Conservation (phyloP, 495 filamentous ascomycete species). For the Penicillium coprophilum region DNA sequence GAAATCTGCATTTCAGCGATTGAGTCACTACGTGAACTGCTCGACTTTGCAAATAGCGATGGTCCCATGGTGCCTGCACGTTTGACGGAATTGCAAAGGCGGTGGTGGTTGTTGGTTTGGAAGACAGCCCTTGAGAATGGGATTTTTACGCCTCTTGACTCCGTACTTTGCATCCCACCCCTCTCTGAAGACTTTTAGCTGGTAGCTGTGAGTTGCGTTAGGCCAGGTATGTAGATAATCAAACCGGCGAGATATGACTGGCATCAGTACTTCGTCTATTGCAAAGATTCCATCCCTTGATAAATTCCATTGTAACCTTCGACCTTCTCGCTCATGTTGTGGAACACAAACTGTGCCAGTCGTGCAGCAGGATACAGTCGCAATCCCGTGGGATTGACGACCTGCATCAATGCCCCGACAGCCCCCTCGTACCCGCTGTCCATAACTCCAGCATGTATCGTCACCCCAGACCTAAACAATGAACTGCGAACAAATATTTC, state of each 20-base stretch:
- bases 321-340: constrained; percentile 34
- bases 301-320: constrained; percentile 47
- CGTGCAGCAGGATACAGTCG: constrained; percentile 34
- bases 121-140: background rate
- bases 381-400: constrained; percentile 39
- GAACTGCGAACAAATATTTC: constrained; percentile 40
- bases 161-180: no score
- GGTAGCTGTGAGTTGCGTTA: no score
- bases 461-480: constrained; percentile 41
- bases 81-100: background rate
- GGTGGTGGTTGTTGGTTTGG: background rate
- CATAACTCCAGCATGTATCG: constrained; percentile 42
- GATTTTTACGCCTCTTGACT: background rate
- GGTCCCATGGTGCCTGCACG: background rate
- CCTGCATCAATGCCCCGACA: constrained; percentile 44
- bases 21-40: background rate
- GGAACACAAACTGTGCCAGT: constrained; percentile 47
- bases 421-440: constrained; percentile 50
- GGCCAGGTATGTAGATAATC: background rate
- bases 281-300: constrained; percentile 19
- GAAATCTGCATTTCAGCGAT: background rate
- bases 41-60: no score
- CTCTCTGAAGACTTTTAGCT: no score
- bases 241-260: background rate
- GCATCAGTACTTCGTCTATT: background rate